Evolutionary conservation across 2,329 filamentous ascomycete genomes (phyloP).

Genomic region (Coniochaeta prunicola): DNA sequence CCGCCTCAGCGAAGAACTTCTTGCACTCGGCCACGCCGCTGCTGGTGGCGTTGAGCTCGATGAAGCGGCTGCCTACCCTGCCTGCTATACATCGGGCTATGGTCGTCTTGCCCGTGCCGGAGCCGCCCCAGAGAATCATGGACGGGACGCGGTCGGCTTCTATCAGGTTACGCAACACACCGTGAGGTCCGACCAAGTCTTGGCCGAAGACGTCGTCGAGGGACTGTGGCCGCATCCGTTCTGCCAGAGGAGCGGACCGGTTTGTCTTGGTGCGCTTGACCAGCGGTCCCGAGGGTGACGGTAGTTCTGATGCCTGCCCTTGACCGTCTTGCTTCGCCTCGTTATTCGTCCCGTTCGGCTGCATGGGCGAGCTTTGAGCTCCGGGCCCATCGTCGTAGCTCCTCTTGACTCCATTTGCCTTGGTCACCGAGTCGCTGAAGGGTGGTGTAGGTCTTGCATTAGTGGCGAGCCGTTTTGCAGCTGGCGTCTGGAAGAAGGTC

Average conservation of each 20-base stretch:
- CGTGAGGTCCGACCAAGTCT: slow-evolving; percentile 76
- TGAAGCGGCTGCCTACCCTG: slow-evolving; percentile 75
- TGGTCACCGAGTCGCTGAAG: slow-evolving; percentile 21
- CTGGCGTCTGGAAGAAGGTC: slow-evolving; percentile 55
- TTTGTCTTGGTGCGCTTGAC: slow-evolving; percentile 62
- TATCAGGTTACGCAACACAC: slow-evolving; percentile 81
- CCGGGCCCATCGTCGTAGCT: slow-evolving; percentile 49
- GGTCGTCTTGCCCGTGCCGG: slow-evolving; percentile 80
- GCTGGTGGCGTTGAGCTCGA: slow-evolving; percentile 92
- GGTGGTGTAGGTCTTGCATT: slow-evolving; percentile 17
- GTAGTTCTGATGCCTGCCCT: background rate
- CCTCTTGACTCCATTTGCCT: slow-evolving; percentile 38
- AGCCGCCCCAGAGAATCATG: slow-evolving; percentile 88
- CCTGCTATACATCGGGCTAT: slow-evolving; percentile 87
- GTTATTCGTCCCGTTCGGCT: slow-evolving; percentile 7
- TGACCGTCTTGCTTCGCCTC: background rate
- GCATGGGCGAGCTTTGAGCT: slow-evolving; percentile 12
- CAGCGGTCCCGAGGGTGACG: slow-evolving; percentile 23
- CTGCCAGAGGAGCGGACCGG: slow-evolving; percentile 75
- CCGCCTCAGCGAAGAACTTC: slow-evolving; percentile 80
- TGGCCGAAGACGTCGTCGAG: slow-evolving; percentile 88
- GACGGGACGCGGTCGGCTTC: slow-evolving; percentile 80
- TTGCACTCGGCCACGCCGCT: slow-evolving; percentile 86
- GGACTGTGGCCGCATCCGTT: slow-evolving; percentile 81
- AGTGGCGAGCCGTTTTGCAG: slow-evolving; percentile 42